Percentiles rank a stretch among this genome's conserved stretches.
phyloP scores from a whole-genome alignment of 129 eudicot genomes.

The Apium graveolens region DNA sequence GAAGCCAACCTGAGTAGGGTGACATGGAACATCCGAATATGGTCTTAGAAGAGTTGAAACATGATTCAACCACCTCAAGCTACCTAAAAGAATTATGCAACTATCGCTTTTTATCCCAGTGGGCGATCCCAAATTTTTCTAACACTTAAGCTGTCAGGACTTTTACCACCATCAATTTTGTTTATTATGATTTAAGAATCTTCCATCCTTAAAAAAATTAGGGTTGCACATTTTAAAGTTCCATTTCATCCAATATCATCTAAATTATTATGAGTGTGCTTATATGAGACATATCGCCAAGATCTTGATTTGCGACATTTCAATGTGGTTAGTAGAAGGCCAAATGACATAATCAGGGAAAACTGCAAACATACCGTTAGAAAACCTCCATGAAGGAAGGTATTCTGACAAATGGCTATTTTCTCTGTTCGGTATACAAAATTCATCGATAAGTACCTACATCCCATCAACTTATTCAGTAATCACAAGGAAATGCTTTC shows the following conservation, averaged over 20 bases:
- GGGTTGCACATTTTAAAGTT: not conserved
- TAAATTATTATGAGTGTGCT: not conserved
- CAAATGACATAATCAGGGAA: conserved; percentile 15
- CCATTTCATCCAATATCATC: not conserved
- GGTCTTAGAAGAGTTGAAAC: not conserved
- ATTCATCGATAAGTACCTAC: conserved; percentile 14
- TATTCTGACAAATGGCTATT: conserved; percentile 3
- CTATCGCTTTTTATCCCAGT: not conserved
- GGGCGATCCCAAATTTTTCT: not conserved
- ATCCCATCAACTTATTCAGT: not conserved
- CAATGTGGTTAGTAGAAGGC: conserved; percentile 15
- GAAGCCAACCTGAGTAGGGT: conserved; percentile 11
- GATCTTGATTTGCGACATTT: conserved; percentile 14
- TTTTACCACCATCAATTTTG: not conserved
- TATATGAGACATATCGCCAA: conserved; percentile 15
- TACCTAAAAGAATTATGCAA: not conserved
- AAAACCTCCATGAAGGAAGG: conserved; percentile 15
- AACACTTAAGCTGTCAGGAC: not conserved
- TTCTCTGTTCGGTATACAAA: conserved; percentile 13
- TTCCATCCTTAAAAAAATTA: not conserved
- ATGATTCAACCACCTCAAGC: not conserved
- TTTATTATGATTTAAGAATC: not conserved
- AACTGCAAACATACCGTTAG: conserved; percentile 16
- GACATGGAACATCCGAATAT: not conserved
- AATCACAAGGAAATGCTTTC: not conserved